Evolutionary conservation across 306 rosid genomes (phyloP).

Genomic region (Dalbergia cultrata): DNA sequence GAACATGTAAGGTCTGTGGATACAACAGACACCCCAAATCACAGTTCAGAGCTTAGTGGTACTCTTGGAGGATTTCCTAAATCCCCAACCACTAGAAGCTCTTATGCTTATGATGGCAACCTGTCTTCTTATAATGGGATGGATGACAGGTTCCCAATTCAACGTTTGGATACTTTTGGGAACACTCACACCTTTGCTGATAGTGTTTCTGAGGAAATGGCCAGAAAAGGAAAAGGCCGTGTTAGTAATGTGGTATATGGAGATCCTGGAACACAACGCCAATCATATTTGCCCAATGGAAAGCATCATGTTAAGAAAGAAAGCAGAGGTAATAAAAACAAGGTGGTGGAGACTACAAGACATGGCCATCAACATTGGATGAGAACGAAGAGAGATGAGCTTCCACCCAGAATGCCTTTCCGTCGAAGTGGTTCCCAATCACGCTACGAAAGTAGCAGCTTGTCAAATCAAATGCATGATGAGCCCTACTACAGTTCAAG

Average conservation of each 20-base stretch:
- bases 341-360: slow-evolving; percentile 54
- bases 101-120: slow-evolving; percentile 65
- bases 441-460: slow-evolving; percentile 56
- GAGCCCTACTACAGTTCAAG: slow-evolving; percentile 56
- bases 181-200: slow-evolving; percentile 34
- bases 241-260: slow-evolving; percentile 33
- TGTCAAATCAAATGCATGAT: slow-evolving; percentile 52
- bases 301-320: slow-evolving; percentile 53
- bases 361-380: slow-evolving; percentile 50
- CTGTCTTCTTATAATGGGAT: slow-evolving; percentile 69
- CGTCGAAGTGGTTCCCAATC: slow-evolving; percentile 46
- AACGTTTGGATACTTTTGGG: slow-evolving; percentile 42
- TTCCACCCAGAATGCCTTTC: slow-evolving; percentile 55
- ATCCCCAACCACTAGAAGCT: slow-evolving; percentile 56
- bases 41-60: slow-evolving; percentile 55
- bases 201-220: slow-evolving; percentile 57
- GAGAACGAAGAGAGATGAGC: slow-evolving; percentile 56
- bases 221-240: slow-evolving; percentile 55
- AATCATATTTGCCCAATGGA: slow-evolving; percentile 50
- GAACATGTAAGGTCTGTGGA: slow-evolving; percentile 48
- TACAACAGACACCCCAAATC: slow-evolving; percentile 46
- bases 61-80: slow-evolving; percentile 46
- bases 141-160: slow-evolving; percentile 51
- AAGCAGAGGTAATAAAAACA: slow-evolving; percentile 51
- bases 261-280: slow-evolving; percentile 50